phyloP scores from a whole-genome alignment of 2,329 filamentous ascomycete genomes.

The Aspergillus proliferans region DNA sequence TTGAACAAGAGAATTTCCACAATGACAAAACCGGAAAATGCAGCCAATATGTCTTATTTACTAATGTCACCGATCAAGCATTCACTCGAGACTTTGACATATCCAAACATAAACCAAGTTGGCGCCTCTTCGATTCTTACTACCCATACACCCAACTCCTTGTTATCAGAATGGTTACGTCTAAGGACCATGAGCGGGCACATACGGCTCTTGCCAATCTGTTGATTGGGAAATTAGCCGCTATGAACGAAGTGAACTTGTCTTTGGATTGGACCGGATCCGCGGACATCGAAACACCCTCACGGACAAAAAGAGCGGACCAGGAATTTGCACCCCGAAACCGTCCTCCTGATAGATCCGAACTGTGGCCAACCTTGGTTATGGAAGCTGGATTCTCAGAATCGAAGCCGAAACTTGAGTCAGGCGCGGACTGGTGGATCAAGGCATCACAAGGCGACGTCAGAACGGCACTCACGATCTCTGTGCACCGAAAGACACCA shows the following conservation, averaged over 20 bases:
- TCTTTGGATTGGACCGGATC: not conserved
- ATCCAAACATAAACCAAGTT: not conserved
- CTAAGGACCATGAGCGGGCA: not conserved
- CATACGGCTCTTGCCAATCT: not conserved
- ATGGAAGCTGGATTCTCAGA: not conserved
- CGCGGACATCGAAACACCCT: not conserved
- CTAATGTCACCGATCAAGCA: not conserved
- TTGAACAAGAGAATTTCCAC: not conserved
- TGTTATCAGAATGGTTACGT: not conserved
- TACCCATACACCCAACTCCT: not conserved
- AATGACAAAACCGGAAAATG: not conserved
- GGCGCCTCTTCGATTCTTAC: not conserved
- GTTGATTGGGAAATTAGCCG: not conserved
- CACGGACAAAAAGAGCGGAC: not conserved
- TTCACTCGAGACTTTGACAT: not conserved
- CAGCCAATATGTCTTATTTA: not conserved
- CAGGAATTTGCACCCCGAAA: not conserved
- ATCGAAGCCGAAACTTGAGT: not conserved
- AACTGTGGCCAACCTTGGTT: not conserved
- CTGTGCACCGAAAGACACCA: not conserved
- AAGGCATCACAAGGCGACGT: not conserved
- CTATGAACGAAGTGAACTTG: not conserved
- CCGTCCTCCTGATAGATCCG: not conserved
- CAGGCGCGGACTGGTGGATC: not conserved
- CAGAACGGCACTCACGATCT: not conserved